These are phyloP conservation scores for Tylopilus sp. DNA, from an alignment of 768 basidiomycete species.

Conservation along the genomic window DNA sequence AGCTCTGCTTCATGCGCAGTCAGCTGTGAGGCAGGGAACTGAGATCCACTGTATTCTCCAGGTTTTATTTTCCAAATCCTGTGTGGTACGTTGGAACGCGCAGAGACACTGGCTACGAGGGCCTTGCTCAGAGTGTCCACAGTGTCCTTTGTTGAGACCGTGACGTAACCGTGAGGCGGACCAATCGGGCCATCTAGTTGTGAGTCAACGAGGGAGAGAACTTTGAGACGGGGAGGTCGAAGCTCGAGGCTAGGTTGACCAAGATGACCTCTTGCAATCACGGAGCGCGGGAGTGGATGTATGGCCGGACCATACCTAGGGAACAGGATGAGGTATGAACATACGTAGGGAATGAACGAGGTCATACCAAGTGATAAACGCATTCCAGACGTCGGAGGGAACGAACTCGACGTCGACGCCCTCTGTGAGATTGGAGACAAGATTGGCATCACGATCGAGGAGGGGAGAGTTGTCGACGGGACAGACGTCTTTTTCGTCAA, in stretches of 20 bases:
- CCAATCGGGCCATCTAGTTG: conserved; percentile 27
- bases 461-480: conserved; percentile 74
- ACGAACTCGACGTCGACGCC: conserved; percentile 73
- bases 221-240: conserved; percentile 61
- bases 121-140: conserved; percentile 40
- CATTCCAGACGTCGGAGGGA: conserved; percentile 67
- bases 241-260: conserved; percentile 63
- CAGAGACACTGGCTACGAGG: conserved; percentile 38
- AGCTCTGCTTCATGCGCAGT: conserved; percentile 35
- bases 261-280: conserved; percentile 56
- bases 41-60: conserved; percentile 31
- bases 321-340: neutral
- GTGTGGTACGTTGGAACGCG: conserved; percentile 36
- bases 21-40: conserved; percentile 28
- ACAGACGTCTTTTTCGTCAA: conserved; percentile 62
- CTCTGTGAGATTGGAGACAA: conserved; percentile 48
- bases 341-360: neutral
- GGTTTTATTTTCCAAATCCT: conserved; percentile 64
- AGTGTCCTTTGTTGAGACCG: conserved; percentile 51
- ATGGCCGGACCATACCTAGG: conserved; percentile 70
- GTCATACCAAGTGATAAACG: conserved; percentile 56
- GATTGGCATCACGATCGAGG: conserved; percentile 48
- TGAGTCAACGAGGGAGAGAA: conserved; percentile 41
- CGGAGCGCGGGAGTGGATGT: conserved; percentile 58
- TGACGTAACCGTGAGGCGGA: conserved; percentile 34